phyloP scores from a whole-genome alignment of 2,329 filamentous ascomycete genomes.

The Rugonectria rugulosa region DNA sequence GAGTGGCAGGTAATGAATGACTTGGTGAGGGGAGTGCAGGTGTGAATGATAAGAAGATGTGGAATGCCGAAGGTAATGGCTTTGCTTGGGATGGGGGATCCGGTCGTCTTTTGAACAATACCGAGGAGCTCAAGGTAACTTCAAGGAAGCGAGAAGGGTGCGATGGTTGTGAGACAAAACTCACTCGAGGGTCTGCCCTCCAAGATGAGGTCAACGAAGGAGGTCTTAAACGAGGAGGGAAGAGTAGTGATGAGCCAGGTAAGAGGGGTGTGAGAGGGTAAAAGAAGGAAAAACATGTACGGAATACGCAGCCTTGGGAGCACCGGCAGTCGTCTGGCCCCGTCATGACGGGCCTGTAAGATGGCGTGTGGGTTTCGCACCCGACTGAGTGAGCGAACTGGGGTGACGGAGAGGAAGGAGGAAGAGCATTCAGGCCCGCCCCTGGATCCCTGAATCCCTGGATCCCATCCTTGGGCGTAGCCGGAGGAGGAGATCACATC shows the following conservation, averaged over 20 bases:
- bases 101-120: constrained; percentile 40
- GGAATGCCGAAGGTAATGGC: constrained; percentile 24
- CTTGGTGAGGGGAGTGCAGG: constrained; percentile 19
- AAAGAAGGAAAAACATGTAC: constrained; percentile 45
- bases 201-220: constrained; percentile 45
- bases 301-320: constrained; percentile 35
- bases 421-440: constrained; percentile 37
- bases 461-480: constrained; percentile 28
- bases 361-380: constrained; percentile 42
- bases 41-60: neutral
- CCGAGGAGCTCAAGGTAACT: constrained; percentile 29
- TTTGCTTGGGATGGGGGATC: constrained; percentile 28
- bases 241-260: constrained; percentile 34
- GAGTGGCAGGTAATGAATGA: neutral
- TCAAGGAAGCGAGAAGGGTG: constrained; percentile 43
- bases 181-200: constrained; percentile 43
- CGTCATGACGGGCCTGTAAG: constrained; percentile 39
- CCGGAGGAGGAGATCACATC: constrained; percentile 34
- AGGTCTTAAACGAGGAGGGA: constrained; percentile 40
- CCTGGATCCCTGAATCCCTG: constrained; percentile 31
- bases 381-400: constrained; percentile 32
- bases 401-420: constrained; percentile 37
- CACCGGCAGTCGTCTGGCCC: constrained; percentile 38
- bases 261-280: constrained; percentile 46
- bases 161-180: constrained; percentile 44